Conservation (phyloP, 805 yeast species). For the Tetrapisispora fleetii region DNA sequence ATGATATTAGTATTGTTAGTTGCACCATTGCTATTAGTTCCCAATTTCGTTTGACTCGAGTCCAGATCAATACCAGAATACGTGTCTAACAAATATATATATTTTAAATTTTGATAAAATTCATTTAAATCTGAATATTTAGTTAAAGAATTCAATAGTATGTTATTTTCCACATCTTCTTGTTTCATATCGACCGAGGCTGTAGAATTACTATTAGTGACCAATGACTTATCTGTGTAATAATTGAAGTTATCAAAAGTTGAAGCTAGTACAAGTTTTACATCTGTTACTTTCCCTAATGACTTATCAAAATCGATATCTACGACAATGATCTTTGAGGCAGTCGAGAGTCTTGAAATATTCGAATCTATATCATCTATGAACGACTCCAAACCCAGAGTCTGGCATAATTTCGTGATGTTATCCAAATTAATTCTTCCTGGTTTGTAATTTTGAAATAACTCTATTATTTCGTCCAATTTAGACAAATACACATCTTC, state of each 20-base stretch:
- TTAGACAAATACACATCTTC: constrained; percentile 3
- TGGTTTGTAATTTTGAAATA: constrained; percentile 27
- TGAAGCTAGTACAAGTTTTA: constrained; percentile 29
- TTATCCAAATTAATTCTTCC: constrained; percentile 26
- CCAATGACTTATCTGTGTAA: constrained; percentile 9
- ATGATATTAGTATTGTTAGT: constrained; percentile 2
- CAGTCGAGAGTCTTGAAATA: constrained; percentile 26
- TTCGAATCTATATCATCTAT: constrained; percentile 23
- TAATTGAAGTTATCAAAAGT: constrained; percentile 30
- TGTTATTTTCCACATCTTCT: constrained; percentile 12
- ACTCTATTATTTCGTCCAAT: constrained; percentile 22
- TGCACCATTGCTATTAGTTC: background rate
- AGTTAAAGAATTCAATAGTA: constrained; percentile 23
- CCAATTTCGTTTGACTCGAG: background rate
- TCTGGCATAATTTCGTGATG: constrained; percentile 27
- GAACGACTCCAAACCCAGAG: constrained; percentile 27
- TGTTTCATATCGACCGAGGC: background rate
- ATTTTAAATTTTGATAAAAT: constrained; percentile 27
- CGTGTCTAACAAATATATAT: constrained; percentile 24
- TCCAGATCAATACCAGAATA: constrained; percentile 25
- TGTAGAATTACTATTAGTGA: background rate
- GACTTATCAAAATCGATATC: constrained; percentile 27
- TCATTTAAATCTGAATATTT: constrained; percentile 21
- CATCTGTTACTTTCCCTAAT: constrained; percentile 24
- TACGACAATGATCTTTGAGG: constrained; percentile 30